Conservation (phyloP, 1,284 basidiomycete genomes). For the Microbotryomycetes sp. region DNA sequence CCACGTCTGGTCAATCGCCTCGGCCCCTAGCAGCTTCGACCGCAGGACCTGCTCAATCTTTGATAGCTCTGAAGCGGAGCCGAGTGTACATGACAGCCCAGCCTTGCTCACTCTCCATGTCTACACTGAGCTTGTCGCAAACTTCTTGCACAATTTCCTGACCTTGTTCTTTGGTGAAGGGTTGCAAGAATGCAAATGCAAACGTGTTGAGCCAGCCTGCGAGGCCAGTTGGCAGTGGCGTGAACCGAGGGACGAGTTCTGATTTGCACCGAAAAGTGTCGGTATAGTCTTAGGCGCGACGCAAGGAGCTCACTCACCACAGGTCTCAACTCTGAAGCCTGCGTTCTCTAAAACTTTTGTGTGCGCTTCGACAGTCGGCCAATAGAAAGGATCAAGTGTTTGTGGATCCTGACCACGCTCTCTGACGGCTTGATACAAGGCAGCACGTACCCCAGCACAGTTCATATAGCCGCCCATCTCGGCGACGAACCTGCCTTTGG, state of each 20-base stretch:
- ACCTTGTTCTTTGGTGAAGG: slow-evolving; percentile 53
- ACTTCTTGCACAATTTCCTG: slow-evolving; percentile 60
- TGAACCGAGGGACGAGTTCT: slow-evolving; percentile 59
- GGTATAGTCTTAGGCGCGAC: background rate
- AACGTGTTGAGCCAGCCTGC: slow-evolving; percentile 67
- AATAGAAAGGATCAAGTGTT: slow-evolving; percentile 70
- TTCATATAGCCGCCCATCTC: slow-evolving; percentile 76
- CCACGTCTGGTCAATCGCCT: too few species aligned
- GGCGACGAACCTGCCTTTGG: slow-evolving; percentile 61
- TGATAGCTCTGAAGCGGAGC: slow-evolving; percentile 51
- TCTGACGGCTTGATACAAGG: slow-evolving; percentile 54
- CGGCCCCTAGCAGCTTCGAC: too few species aligned
- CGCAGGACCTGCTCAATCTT: too few species aligned
- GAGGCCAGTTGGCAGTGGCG: slow-evolving; percentile 57
- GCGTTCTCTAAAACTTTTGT: slow-evolving; percentile 41
- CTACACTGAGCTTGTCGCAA: slow-evolving; percentile 53
- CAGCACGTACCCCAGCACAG: slow-evolving; percentile 56
- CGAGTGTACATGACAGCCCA: slow-evolving; percentile 69
- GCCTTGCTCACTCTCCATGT: slow-evolving; percentile 54
- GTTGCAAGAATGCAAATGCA: slow-evolving; percentile 54
- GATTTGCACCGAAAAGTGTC: background rate
- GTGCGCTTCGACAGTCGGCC: slow-evolving; percentile 65
- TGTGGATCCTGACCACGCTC: slow-evolving; percentile 56
- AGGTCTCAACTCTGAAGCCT: slow-evolving; percentile 22
- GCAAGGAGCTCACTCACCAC: slow-evolving; percentile 13